Conservation (phyloP, 2,329 filamentous ascomycete genomes). For the Aspergillus jensenii region DNA sequence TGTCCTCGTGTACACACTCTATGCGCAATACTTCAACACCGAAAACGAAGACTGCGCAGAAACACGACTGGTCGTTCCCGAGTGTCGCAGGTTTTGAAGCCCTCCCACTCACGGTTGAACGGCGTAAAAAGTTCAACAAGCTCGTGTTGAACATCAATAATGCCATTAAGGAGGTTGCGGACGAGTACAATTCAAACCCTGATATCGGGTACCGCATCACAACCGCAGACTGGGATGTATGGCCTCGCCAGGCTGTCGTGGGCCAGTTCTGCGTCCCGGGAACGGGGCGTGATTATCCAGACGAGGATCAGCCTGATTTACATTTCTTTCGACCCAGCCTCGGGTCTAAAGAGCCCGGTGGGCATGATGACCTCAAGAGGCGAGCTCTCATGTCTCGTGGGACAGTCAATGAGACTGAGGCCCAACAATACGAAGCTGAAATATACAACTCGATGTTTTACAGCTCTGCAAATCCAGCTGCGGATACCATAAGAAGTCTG, state of each 20-base stretch:
- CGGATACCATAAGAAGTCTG: background rate
- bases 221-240: constrained; percentile 31
- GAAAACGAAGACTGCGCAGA: background rate
- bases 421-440: background rate
- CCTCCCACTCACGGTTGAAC: background rate
- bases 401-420: background rate
- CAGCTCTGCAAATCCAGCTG: background rate
- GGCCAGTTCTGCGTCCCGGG: constrained; percentile 32
- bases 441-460: background rate
- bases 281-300: constrained; percentile 21
- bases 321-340: constrained; percentile 32
- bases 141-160: constrained; percentile 5
- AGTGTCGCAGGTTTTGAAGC: background rate
- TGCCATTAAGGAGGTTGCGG: background rate
- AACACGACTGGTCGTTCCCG: constrained; percentile 8
- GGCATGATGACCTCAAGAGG: background rate
- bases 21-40: constrained; percentile 9
- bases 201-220: constrained; percentile 13
- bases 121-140: constrained; percentile 2
- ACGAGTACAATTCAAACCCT: background rate
- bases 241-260: constrained; percentile 23
- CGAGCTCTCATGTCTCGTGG: background rate
- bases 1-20: constrained; percentile 4
- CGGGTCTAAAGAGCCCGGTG: background rate
- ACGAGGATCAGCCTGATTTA: constrained; percentile 29